Evolutionary conservation across 495 filamentous ascomycete genomes (phyloP), one percentile per base, ranked within the genome.

Genomic region (Lasiosphaeris hirsuta): DNA sequence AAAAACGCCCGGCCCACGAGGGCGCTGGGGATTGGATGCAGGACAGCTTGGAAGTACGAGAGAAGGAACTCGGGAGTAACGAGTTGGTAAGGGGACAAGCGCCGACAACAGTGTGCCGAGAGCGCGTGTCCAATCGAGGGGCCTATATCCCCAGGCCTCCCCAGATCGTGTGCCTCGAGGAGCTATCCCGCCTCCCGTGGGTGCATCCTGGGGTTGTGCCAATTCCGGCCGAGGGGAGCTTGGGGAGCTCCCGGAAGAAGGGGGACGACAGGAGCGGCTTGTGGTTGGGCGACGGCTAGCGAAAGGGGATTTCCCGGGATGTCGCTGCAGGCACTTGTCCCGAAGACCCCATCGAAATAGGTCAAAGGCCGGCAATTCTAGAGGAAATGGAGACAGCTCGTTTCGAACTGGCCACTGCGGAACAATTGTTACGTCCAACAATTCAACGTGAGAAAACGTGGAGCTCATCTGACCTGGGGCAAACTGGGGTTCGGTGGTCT

Each of bases 231-330:
- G 49, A 40, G 36, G 35, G 49, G 49, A 51, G 15, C 10, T 18
- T 51, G n/a, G 15, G n/a, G 49, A 40, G 30, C 13, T 30, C 49
- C 7, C 35, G 49, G 17, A 23, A 1, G 45, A 35, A 40, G 18
- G 33, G 35, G n/a, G 13, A 4, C 13, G 3, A 17, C 13, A 13
- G 43, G 43, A 3, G 30, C 36, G 14, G 49, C 14, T 7, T 51
- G 14, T 51, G 49, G 49, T 51, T 51, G 49, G 49, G 35, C 34
- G 36, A 36, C 3, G 35, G n/a, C 30, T 7, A 4, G 14, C 40
- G 49, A 60, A 64, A 68, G 63, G 61, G 60, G 62, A 68, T 65
- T 68, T 68, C 58, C 63, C 65, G 65, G 65, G 65, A 61, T 52
- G 57, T 11, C 44, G 49, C 5, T 49, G 57, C 54, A 56, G 30